Evolutionary conservation across 1,284 basidiomycete species (phyloP).

Genomic region (Mycena sp.): DNA sequence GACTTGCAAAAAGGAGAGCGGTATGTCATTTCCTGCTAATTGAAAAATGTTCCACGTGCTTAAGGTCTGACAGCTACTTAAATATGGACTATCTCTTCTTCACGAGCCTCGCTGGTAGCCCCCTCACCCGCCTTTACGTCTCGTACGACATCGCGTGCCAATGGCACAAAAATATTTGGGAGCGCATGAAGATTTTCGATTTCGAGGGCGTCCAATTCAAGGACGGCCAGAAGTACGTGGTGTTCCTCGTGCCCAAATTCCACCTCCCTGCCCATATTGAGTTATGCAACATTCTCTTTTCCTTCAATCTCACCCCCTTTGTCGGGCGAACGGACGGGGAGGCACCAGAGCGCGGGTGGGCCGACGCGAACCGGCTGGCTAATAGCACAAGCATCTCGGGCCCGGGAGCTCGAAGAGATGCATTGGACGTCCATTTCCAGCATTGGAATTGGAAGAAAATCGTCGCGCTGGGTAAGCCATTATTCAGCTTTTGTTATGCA

Average conservation of each 20-base stretch:
- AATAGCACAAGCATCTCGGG: background rate
- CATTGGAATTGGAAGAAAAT: conserved; percentile 9
- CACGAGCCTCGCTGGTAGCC: background rate
- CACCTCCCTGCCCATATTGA: conserved; percentile 7
- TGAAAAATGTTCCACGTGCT: background rate
- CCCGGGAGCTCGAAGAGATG: background rate
- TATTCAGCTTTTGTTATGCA: too few relatives aligned
- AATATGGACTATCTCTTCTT: conserved; percentile 14
- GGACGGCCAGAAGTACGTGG: background rate
- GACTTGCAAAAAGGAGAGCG: conserved; percentile 22
- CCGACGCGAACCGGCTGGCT: background rate
- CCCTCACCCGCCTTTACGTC: background rate
- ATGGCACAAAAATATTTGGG: conserved; percentile 3
- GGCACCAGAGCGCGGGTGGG: conserved; percentile 7
- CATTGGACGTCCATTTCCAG: conserved; percentile 4
- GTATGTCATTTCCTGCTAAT: background rate
- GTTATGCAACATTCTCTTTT: conserved; percentile 4
- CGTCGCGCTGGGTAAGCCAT: background rate
- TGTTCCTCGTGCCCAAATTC: conserved; percentile 11
- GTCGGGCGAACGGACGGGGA: conserved; percentile 10
- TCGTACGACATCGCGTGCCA: background rate
- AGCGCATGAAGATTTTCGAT: background rate
- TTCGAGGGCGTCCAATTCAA: background rate
- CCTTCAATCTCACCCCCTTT: background rate
- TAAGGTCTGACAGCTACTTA: background rate